Percentiles rank a stretch among this genome's conserved stretches.
Evolutionary conservation across 169 alveolate species (phyloP).

Genomic region (Plasmodium gonderi): DNA sequence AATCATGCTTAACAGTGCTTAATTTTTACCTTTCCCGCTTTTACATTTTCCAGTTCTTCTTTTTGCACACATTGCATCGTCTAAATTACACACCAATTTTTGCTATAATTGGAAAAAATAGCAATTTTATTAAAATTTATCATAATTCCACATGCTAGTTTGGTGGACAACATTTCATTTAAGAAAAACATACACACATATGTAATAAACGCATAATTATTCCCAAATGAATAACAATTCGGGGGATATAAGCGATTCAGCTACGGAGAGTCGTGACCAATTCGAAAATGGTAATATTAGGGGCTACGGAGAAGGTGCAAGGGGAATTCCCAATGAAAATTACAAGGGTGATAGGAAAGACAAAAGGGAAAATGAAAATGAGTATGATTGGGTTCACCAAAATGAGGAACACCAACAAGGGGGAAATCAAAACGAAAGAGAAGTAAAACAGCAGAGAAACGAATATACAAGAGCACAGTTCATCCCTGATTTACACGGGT

Average conservation of each 20-base stretch:
- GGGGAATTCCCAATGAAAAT: background rate
- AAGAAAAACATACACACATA: background rate
- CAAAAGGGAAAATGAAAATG: background rate
- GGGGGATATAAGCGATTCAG: constrained; percentile 11
- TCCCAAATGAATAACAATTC: constrained; percentile 48
- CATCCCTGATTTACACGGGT: constrained; percentile 49
- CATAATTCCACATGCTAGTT: background rate
- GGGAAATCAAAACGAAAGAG: constrained; percentile 8
- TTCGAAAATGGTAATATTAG: background rate
- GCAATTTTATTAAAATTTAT: background rate
- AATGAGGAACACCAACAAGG: background rate
- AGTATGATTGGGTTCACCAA: background rate
- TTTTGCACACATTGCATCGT: background rate
- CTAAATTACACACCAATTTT: background rate
- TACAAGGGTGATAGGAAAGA: background rate
- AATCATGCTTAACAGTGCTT: too few species aligned
- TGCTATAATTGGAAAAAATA: background rate
- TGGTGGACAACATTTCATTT: background rate
- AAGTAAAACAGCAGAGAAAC: background rate
- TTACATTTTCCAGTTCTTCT: background rate
- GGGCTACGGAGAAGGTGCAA: too few species aligned
- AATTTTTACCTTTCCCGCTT: too few species aligned
- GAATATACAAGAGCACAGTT: constrained; percentile 10
- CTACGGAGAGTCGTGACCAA: background rate
- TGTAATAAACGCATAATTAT: background rate